Conservation (phyloP, 176 grass and related monocot species). For the Eleusine coracana region DNA sequence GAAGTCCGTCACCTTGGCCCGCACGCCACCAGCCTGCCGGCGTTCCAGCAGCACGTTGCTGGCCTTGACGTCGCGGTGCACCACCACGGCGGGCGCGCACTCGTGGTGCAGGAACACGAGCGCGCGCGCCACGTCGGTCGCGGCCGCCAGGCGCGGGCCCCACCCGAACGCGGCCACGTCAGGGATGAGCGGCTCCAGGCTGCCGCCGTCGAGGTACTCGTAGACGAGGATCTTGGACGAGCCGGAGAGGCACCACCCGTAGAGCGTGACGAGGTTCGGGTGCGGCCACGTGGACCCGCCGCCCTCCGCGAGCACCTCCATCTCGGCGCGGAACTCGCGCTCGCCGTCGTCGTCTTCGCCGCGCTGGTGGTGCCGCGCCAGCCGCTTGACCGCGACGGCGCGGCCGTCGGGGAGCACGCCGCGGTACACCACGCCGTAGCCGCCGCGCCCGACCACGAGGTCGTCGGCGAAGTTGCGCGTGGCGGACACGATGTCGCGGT, state of each 20-base stretch:
- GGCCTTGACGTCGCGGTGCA: conserved; percentile 97
- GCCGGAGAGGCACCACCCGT: conserved; percentile 87
- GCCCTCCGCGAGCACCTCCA: conserved; percentile 63
- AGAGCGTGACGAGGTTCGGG: conserved; percentile 82
- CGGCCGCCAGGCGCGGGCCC: conserved; percentile 51
- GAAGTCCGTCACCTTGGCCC: conserved; percentile 85
- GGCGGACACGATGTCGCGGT: conserved; percentile 73
- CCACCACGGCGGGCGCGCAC: conserved; percentile 82
- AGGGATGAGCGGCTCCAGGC: conserved; percentile 60
- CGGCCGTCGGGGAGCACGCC: conserved; percentile 80
- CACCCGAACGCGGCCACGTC: conserved; percentile 50
- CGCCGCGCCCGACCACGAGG: conserved; percentile 75
- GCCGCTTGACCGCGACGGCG: conserved; percentile 81
- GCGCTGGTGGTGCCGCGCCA: conserved; percentile 36
- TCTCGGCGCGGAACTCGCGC: conserved; percentile 91
- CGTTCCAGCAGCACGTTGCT: conserved; percentile 91
- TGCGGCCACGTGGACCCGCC: conserved; percentile 66
- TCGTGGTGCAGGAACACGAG: conserved; percentile 87
- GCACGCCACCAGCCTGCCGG: conserved; percentile 18
- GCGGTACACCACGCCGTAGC: conserved; percentile 84
- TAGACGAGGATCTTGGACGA: conserved; percentile 80
- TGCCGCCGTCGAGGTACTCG: conserved; percentile 88
- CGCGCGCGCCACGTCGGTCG: conserved; percentile 68
- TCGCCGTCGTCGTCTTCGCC: conserved; percentile 43
- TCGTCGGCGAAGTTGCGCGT: conserved; percentile 71